Percentiles rank a stretch among this genome's conserved stretches.
These are phyloP conservation scores for Alternaria gaisen DNA, from an alignment of 2,329 filamentous ascomycete genomes.

Conservation along the genomic window DNA sequence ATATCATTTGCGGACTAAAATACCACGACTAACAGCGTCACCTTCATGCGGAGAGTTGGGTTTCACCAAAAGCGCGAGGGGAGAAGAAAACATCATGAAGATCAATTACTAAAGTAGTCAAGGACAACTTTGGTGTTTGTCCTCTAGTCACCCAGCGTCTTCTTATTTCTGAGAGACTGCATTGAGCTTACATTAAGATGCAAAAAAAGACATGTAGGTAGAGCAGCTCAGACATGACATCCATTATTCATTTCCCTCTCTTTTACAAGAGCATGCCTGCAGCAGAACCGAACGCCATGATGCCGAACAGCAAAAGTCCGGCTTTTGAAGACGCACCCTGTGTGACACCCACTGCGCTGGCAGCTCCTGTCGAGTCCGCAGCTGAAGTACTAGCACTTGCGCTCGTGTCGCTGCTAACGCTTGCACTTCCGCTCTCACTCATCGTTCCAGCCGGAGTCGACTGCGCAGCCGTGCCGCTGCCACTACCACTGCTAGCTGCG, in stretches of 20 bases:
- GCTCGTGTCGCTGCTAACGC: neutral
- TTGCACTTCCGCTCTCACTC: slow-evolving; percentile 9
- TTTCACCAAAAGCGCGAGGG: neutral
- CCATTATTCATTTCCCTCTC: neutral
- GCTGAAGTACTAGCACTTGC: neutral
- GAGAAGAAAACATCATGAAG: neutral
- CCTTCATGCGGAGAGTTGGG: no score
- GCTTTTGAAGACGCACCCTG: slow-evolving; percentile 12
- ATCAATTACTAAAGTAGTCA: neutral
- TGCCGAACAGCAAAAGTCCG: slow-evolving; percentile 15
- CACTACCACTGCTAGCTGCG: slow-evolving; percentile 1
- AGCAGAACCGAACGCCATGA: slow-evolving; percentile 17
- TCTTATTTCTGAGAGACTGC: no score
- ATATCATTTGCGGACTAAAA: no score
- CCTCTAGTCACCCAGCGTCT: neutral
- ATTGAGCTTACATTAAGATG: neutral
- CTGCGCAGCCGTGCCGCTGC: slow-evolving; percentile 8
- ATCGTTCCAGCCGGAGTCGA: neutral
- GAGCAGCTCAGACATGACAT: neutral
- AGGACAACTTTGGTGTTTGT: neutral
- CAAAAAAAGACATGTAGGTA: neutral
- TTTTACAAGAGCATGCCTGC: slow-evolving; percentile 19
- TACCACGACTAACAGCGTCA: no score
- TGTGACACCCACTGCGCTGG: slow-evolving; percentile 5
- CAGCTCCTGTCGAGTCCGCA: slow-evolving; percentile 6